phyloP scores from a whole-genome alignment of 2,329 filamentous ascomycete genomes.

The Simplicillium sp. region DNA sequence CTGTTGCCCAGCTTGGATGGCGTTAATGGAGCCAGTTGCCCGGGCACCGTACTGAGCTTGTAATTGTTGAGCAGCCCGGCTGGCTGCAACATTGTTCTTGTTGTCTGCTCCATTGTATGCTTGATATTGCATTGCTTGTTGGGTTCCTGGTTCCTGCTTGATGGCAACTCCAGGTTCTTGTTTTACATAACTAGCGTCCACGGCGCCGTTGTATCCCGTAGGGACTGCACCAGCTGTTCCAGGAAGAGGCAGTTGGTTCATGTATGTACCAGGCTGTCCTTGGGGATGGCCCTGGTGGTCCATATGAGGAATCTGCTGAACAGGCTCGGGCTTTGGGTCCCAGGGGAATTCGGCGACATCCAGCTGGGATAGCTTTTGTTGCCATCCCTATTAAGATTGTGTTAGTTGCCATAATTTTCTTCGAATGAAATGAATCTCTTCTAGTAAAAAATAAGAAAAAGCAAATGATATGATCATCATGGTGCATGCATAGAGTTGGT shows the following conservation, averaged over 20 bases:
- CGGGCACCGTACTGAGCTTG: constrained; percentile 51
- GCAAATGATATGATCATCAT: too few species aligned
- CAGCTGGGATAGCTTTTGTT: constrained; percentile 77
- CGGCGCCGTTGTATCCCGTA: constrained; percentile 24
- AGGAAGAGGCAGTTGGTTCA: constrained; percentile 19
- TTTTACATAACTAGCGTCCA: constrained; percentile 37
- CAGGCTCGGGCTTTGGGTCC: constrained; percentile 74
- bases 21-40: constrained; percentile 57
- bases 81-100: constrained; percentile 34
- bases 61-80: constrained; percentile 46
- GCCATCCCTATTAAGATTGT: constrained; percentile 64
- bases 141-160: constrained; percentile 33
- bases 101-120: constrained; percentile 21
- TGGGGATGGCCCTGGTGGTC: constrained; percentile 7
- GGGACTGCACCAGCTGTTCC: constrained; percentile 12
- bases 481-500: too few species aligned
- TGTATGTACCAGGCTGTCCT: constrained; percentile 1
- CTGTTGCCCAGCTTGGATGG: constrained; percentile 40
- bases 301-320: constrained; percentile 22
- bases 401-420: constrained; percentile 13
- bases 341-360: constrained; percentile 86
- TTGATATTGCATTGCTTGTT: constrained; percentile 19
- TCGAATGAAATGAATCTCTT: too few species aligned
- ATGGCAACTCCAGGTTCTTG: constrained; percentile 33
- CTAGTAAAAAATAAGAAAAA: too few species aligned